Evolutionary conservation across 2,329 filamentous ascomycete genomes (phyloP).

Genomic region (Penicillium sp.): DNA sequence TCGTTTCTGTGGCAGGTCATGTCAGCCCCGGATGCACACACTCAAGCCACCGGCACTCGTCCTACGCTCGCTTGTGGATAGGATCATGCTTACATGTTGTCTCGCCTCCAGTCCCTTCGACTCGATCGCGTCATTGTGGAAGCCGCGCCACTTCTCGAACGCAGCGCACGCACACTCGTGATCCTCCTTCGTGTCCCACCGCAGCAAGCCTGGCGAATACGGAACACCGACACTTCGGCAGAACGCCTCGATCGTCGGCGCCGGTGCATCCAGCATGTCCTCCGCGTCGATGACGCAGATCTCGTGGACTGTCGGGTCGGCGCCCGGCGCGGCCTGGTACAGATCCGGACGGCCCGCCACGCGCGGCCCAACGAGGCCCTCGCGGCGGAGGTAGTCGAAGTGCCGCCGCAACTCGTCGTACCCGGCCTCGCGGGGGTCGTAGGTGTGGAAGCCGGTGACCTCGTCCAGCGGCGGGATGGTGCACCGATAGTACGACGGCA

Average conservation of each 20-base stretch:
- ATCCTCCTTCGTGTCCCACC: slow-evolving; percentile 75
- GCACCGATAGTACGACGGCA: slow-evolving; percentile 93
- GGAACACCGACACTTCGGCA: slow-evolving; percentile 77
- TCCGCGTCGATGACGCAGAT: slow-evolving; percentile 92
- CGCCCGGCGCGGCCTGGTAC: slow-evolving; percentile 27
- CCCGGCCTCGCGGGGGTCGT: slow-evolving; percentile 83
- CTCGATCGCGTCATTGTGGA: slow-evolving; percentile 90
- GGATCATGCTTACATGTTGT: slow-evolving; percentile 43
- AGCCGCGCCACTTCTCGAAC: slow-evolving; percentile 97
- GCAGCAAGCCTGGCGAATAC: slow-evolving; percentile 73
- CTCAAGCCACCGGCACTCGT: too few relatives aligned
- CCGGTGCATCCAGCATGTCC: slow-evolving; percentile 83
- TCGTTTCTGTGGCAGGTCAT: slow-evolving; percentile 13
- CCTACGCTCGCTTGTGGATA: too few relatives aligned
- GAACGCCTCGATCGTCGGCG: slow-evolving; percentile 70
- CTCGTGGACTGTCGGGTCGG: slow-evolving; percentile 47
- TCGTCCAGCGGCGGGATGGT: slow-evolving; percentile 81
- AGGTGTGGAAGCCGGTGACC: slow-evolving; percentile 80
- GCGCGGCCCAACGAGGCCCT: slow-evolving; percentile 67
- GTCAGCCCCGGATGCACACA: background rate
- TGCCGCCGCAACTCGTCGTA: slow-evolving; percentile 82
- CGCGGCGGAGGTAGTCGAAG: slow-evolving; percentile 76
- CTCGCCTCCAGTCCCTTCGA: slow-evolving; percentile 70
- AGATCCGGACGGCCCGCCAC: slow-evolving; percentile 47
- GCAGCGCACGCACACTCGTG: slow-evolving; percentile 65